phyloP scores from a whole-genome alignment of 2,329 filamentous ascomycete species.

The Talaromyces sp. region DNA sequence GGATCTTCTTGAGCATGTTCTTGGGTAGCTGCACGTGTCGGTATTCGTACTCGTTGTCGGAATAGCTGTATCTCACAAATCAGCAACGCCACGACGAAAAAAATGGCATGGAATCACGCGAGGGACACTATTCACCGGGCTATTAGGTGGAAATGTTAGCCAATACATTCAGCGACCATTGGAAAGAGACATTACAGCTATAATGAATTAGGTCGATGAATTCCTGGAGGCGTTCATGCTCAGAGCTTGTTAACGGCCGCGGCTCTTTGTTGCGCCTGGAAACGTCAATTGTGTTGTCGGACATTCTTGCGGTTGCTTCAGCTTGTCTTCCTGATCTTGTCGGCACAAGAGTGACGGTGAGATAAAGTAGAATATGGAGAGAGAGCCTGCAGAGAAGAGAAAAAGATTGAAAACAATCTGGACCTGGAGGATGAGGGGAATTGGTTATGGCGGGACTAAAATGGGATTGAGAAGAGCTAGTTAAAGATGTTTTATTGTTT shows the following conservation, averaged over 20 bases:
- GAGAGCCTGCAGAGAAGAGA: background rate
- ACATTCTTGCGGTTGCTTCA: conserved; percentile 8
- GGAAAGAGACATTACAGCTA: conserved; percentile 53
- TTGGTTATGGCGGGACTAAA: conserved; percentile 1
- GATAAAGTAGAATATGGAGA: background rate
- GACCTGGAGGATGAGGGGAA: background rate
- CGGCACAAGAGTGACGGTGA: background rate
- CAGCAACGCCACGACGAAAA: background rate
- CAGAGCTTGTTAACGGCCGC: conserved; percentile 72
- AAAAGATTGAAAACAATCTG: background rate
- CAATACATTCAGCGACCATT: too few relatives aligned
- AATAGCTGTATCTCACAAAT: conserved; percentile 58
- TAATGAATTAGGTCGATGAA: conserved; percentile 95
- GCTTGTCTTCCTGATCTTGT: background rate
- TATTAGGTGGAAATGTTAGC: too few relatives aligned
- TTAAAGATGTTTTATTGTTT: background rate
- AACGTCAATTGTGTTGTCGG: conserved; percentile 64
- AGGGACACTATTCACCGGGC: conserved; percentile 55
- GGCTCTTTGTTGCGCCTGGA: conserved; percentile 83
- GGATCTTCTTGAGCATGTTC: conserved; percentile 95
- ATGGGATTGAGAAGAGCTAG: conserved; percentile 1
- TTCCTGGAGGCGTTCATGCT: conserved; percentile 82
- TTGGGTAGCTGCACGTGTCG: conserved; percentile 97
- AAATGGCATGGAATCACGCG: background rate
- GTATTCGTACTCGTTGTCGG: conserved; percentile 90